These are phyloP conservation scores for Silene vulgaris DNA, from an alignment of 179 eudicot species.

Conservation along the genomic window DNA sequence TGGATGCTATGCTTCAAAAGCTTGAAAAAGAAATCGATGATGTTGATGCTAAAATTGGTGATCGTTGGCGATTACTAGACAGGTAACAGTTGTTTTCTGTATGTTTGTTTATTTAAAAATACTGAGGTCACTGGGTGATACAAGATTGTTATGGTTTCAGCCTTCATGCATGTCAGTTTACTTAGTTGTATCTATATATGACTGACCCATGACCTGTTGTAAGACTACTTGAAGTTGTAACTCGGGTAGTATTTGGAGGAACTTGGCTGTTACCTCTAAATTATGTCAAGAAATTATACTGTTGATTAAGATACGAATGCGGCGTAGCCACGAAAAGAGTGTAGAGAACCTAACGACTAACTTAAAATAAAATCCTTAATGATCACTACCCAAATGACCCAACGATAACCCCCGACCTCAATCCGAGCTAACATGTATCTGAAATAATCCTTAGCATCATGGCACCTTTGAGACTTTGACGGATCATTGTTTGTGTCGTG, in stretches of 20 bases:
- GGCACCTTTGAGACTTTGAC: too few species aligned
- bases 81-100: conserved; percentile 35
- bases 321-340: too few species aligned
- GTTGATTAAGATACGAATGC: neutral
- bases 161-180: neutral
- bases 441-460: neutral
- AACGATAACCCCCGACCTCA: too few species aligned
- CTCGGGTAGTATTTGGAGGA: conserved; percentile 1
- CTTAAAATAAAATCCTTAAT: too few species aligned
- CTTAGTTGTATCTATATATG: neutral
- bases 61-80: conserved; percentile 80
- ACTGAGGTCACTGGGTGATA: neutral
- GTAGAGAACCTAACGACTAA: too few species aligned
- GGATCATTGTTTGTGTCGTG: neutral
- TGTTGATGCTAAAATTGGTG: conserved; percentile 89
- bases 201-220: neutral
- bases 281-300: neutral
- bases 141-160: neutral
- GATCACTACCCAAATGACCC: neutral
- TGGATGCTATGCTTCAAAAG: conserved; percentile 88
- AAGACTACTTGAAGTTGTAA: neutral
- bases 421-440: neutral
- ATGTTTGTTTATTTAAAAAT: neutral
- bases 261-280: neutral
- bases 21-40: conserved; percentile 93